phyloP scores from a whole-genome alignment of 1,139 yeast species.

The Meyerozyma guilliermondii region DNA sequence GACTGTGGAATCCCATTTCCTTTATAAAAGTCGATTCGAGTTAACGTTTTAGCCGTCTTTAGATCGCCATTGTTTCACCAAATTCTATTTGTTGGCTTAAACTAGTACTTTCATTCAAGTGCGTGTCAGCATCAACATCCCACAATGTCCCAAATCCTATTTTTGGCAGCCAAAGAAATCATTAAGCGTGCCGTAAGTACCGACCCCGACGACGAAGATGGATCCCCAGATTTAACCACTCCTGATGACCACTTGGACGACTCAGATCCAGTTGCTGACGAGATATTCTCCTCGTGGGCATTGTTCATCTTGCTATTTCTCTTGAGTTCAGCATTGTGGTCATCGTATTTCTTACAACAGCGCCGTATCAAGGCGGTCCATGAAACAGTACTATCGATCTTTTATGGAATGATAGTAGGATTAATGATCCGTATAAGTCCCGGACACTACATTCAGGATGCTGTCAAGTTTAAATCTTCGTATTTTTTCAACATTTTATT shows the following conservation, averaged over 20 bases:
- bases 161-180: constrained; percentile 1
- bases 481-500: constrained; percentile 90
- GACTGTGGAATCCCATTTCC: too few species aligned
- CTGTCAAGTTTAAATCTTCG: constrained; percentile 90
- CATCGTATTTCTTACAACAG: constrained; percentile 88
- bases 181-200: constrained; percentile 8
- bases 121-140: too few species aligned
- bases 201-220: constrained; percentile 32
- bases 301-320: constrained; percentile 77
- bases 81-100: too few species aligned
- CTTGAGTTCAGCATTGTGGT: constrained; percentile 87
- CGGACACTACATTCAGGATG: constrained; percentile 95
- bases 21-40: too few species aligned
- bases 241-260: constrained; percentile 56
- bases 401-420: constrained; percentile 96
- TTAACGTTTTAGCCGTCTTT: too few species aligned
- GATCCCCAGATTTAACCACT: constrained; percentile 42
- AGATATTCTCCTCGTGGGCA: constrained; percentile 96
- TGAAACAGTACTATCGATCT: constrained; percentile 92
- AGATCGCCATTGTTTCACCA: too few species aligned
- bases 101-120: too few species aligned
- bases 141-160: not conserved
- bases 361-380: constrained; percentile 90
- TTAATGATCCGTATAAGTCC: constrained; percentile 84
- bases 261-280: constrained; percentile 91